Evolutionary conservation across 2,329 filamentous ascomycete genomes (phyloP).

Genomic region (Cordyceps cateniannulata): DNA sequence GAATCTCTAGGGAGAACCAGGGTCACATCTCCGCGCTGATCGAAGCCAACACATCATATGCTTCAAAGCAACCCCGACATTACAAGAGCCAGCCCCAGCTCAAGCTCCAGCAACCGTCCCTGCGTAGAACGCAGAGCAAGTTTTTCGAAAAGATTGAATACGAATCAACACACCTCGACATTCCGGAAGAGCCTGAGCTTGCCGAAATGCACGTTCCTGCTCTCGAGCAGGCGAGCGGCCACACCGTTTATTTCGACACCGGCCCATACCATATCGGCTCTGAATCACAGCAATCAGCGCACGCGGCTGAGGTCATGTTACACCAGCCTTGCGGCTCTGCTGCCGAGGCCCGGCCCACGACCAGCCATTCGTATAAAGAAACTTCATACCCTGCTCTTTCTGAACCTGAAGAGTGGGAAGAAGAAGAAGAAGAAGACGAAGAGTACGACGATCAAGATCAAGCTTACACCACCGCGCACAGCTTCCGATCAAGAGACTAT

Average conservation of each 20-base stretch:
- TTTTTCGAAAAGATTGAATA: constrained; percentile 22
- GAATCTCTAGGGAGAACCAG: background rate
- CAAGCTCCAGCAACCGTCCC: constrained; percentile 33
- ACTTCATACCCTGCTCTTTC: constrained; percentile 23
- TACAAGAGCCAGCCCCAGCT: constrained; percentile 49
- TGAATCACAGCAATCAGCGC: constrained; percentile 17
- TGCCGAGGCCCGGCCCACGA: background rate
- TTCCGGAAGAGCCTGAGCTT: constrained; percentile 14
- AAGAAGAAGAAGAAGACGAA: constrained; percentile 70
- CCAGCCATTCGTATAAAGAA: constrained; percentile 4
- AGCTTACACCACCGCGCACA: constrained; percentile 72
- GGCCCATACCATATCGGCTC: constrained; percentile 21
- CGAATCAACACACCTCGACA: constrained; percentile 11
- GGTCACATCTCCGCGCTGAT: background rate
- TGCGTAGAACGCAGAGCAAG: constrained; percentile 40
- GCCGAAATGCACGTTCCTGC: constrained; percentile 1
- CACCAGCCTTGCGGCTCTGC: background rate
- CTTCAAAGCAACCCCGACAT: constrained; percentile 36
- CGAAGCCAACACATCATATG: constrained; percentile 5
- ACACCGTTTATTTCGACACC: constrained; percentile 24
- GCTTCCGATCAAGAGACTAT: constrained; percentile 62
- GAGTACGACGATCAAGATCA: constrained; percentile 52
- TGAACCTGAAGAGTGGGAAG: constrained; percentile 65
- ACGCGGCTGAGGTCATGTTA: background rate
- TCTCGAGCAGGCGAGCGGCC: constrained; percentile 17